Conservation (phyloP, 345 rosid species). For the Syzygium oleosum region DNA sequence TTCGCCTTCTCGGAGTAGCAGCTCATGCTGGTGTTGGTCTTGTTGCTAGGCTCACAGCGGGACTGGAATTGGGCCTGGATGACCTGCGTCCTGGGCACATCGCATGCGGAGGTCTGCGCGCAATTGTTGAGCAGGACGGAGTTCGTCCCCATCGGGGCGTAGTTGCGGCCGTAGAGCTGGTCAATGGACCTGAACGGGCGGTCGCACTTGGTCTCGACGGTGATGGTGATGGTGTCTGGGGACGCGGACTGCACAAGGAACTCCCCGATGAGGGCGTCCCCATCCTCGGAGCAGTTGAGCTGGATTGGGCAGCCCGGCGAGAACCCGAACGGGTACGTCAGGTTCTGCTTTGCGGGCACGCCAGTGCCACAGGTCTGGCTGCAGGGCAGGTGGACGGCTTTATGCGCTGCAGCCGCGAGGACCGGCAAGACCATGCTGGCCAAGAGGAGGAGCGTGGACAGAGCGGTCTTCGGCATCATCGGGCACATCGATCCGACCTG, state of each 20-base stretch:
- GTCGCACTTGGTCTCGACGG: constrained; percentile 28
- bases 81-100: constrained; percentile 20
- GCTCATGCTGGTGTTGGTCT: constrained; percentile 4
- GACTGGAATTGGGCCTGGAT: constrained; percentile 18
- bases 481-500: neutral
- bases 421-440: too few species aligned
- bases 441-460: neutral
- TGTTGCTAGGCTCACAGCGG: neutral
- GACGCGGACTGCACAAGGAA: constrained; percentile 14
- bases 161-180: constrained; percentile 21
- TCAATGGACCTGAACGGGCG: constrained; percentile 25
- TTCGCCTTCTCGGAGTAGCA: constrained; percentile 14
- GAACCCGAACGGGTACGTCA: constrained; percentile 59
- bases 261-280: constrained; percentile 7
- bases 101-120: constrained; percentile 5
- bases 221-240: constrained; percentile 14
- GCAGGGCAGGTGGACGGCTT: constrained; percentile 4
- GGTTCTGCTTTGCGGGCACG: neutral
- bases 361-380: constrained; percentile 26
- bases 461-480: neutral
- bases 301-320: constrained; percentile 35
- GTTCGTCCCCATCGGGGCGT: constrained; percentile 37
- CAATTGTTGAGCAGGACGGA: constrained; percentile 38
- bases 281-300: constrained; percentile 29
- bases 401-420: neutral